These are phyloP conservation scores for Keithomyces neogunnii DNA, from an alignment of 2,329 filamentous ascomycete genomes.

Conservation along the genomic window DNA sequence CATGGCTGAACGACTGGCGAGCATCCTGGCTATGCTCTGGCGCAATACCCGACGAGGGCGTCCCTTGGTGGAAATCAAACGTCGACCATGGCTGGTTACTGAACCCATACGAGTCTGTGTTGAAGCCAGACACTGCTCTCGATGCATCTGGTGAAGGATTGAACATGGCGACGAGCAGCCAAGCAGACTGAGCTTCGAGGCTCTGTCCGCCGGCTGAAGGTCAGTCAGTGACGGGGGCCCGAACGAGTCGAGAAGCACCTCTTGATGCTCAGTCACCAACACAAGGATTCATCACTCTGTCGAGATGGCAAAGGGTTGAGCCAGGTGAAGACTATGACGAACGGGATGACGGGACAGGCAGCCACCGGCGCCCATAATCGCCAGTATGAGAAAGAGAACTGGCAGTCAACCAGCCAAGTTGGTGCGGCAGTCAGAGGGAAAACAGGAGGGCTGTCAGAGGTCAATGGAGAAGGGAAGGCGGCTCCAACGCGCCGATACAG, in stretches of 20 bases:
- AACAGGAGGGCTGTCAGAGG: conserved; percentile 8
- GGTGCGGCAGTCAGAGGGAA: conserved; percentile 9
- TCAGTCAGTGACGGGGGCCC: conserved; percentile 28
- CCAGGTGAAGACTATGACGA: conserved; percentile 22
- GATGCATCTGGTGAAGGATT: conserved; percentile 24
- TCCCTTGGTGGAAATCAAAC: conserved; percentile 19
- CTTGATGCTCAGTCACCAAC: conserved; percentile 25
- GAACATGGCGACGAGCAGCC: conserved; percentile 28
- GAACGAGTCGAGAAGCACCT: conserved; percentile 30
- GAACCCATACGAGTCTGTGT: conserved; percentile 21
- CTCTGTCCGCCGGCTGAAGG: conserved; percentile 24
- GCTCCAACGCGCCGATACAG: conserved; percentile 10
- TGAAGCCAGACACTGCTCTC: conserved; percentile 19
- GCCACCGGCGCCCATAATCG: conserved; percentile 29
- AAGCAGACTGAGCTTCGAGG: conserved; percentile 20
- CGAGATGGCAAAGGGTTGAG: conserved; percentile 22
- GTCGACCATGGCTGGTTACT: conserved; percentile 23
- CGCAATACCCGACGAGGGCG: conserved; percentile 12
- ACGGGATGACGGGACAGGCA: conserved; percentile 20
- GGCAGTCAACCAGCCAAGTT: conserved; percentile 1
- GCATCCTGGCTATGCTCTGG: conserved; percentile 17
- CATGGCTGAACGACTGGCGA: conserved; percentile 17
- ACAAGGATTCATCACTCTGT: conserved; percentile 28
- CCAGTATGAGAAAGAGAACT: conserved; percentile 20
- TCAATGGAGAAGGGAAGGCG: background rate